phyloP scores from a whole-genome alignment of 495 filamentous ascomycete species.

The Hyaloscypha hepaticicola region DNA sequence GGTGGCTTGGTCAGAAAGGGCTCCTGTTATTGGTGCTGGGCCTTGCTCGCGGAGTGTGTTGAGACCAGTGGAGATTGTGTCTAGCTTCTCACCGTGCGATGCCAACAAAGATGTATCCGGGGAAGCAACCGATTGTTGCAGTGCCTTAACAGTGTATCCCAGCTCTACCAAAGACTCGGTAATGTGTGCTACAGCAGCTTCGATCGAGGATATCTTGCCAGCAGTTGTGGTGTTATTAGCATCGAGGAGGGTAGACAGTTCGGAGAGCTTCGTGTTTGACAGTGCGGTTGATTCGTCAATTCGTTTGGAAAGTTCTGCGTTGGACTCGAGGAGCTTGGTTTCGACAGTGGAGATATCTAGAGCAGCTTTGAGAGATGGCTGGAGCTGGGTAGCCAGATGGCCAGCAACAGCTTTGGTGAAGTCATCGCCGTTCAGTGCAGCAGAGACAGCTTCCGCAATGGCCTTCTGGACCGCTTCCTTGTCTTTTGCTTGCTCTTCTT shows the following conservation, averaged over 20 bases:
- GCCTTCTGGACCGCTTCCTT: slow-evolving; percentile 25
- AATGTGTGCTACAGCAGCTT: slow-evolving; percentile 27
- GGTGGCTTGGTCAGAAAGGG: slow-evolving; percentile 21
- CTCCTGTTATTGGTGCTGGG: slow-evolving; percentile 15
- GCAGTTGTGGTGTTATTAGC: slow-evolving; percentile 17
- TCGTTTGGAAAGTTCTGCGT: slow-evolving; percentile 22
- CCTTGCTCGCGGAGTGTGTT: slow-evolving; percentile 23
- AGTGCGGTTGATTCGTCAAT: slow-evolving; percentile 21
- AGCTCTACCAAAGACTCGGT: slow-evolving; percentile 23
- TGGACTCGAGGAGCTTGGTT: slow-evolving; percentile 23
- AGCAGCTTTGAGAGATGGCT: slow-evolving; percentile 28
- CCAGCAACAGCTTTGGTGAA: slow-evolving; percentile 32
- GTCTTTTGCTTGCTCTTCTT: slow-evolving; percentile 19
- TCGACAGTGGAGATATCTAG: slow-evolving; percentile 28
- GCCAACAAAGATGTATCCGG: slow-evolving; percentile 26
- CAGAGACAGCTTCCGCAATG: slow-evolving; percentile 27
- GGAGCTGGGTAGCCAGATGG: slow-evolving; percentile 27
- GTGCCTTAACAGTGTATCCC: slow-evolving; percentile 24
- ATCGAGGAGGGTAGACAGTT: slow-evolving; percentile 22
- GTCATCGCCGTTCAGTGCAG: slow-evolving; percentile 27
- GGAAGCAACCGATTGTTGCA: slow-evolving; percentile 24
- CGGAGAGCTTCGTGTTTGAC: slow-evolving; percentile 20
- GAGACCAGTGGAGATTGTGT: slow-evolving; percentile 25
- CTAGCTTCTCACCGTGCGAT: slow-evolving; percentile 23
- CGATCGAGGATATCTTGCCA: slow-evolving; percentile 27